Percentiles rank a stretch among this genome's conserved stretches.
phyloP scores from a whole-genome alignment of 2,329 filamentous ascomycete species.

The Paraphaeosphaeria sporulosa region DNA sequence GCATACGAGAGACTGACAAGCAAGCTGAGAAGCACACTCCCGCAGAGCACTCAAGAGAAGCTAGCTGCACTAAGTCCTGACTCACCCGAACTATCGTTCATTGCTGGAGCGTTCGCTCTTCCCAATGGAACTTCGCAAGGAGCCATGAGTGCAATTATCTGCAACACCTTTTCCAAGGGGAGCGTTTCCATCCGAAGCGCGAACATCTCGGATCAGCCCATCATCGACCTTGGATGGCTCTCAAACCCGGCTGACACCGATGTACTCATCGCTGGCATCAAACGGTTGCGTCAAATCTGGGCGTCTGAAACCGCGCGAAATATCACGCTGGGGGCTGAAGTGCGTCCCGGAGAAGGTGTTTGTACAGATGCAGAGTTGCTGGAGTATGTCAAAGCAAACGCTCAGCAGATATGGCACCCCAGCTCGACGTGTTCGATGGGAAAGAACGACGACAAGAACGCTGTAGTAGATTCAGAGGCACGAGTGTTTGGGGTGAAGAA shows the following conservation, averaged over 20 bases:
- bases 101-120: conserved; percentile 17
- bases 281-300: conserved; percentile 39
- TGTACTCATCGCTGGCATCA: conserved; percentile 40
- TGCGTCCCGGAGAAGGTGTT: conserved; percentile 32
- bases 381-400: conserved; percentile 21
- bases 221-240: conserved; percentile 48
- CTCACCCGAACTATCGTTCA: conserved; percentile 39
- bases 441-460: conserved; percentile 34
- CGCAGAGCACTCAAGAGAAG: conserved; percentile 9
- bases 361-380: conserved; percentile 38
- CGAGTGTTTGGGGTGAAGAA: conserved; percentile 43
- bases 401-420: conserved; percentile 35
- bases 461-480: conserved; percentile 45
- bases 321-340: conserved; percentile 28
- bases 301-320: conserved; percentile 17
- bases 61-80: conserved; percentile 24
- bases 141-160: conserved; percentile 30
- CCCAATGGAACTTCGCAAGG: conserved; percentile 23
- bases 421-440: conserved; percentile 41
- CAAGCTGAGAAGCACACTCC: conserved; percentile 25
- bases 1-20: not conserved
- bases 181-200: conserved; percentile 42
- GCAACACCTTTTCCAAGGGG: conserved; percentile 46
- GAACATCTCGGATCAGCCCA: conserved; percentile 33
- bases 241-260: conserved; percentile 39